These are phyloP conservation scores for Casaregolazyma suthepensis DNA, from an alignment of 1,139 yeast species.

Conservation along the genomic window DNA sequence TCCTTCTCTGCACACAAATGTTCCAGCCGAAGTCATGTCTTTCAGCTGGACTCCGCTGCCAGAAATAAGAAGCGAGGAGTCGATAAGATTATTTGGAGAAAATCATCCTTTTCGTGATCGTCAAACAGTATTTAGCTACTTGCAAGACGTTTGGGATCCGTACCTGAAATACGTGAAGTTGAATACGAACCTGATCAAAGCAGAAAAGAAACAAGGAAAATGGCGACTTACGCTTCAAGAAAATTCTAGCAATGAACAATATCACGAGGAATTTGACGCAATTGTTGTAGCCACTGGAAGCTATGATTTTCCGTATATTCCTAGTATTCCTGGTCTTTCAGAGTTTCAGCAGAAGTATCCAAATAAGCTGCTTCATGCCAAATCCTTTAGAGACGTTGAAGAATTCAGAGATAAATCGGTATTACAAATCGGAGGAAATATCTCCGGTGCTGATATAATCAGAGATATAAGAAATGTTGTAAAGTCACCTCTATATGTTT, in stretches of 20 bases:
- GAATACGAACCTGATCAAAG: not conserved
- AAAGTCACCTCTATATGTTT: conserved; percentile 4
- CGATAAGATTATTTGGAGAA: conserved; percentile 1
- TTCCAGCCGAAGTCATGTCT: conserved; percentile 6
- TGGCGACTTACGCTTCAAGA: not conserved
- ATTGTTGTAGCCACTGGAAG: conserved; percentile 57
- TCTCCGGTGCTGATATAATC: conserved; percentile 11
- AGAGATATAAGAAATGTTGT: conserved; percentile 1
- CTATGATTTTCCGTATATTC: conserved; percentile 51
- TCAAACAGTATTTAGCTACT: not conserved
- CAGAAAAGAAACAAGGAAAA: not conserved
- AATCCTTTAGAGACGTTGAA: conserved; percentile 11
- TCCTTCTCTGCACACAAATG: conserved; percentile 4
- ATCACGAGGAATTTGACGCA: conserved; percentile 39
- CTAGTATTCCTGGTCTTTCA: conserved; percentile 47
- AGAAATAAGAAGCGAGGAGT: not conserved
- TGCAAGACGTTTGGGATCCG: conserved; percentile 1
- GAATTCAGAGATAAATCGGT: conserved; percentile 13
- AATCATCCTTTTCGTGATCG: conserved; percentile 3
- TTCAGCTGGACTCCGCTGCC: conserved; percentile 5
- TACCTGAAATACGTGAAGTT: conserved; percentile 1
- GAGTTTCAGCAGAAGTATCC: conserved; percentile 45
- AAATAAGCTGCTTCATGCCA: conserved; percentile 34
- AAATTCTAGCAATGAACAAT: conserved; percentile 9
- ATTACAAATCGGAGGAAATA: conserved; percentile 15